These are phyloP conservation scores for Spathaspora hagerdaliae DNA, from an alignment of 805 yeast genomes.

Conservation along the genomic window DNA sequence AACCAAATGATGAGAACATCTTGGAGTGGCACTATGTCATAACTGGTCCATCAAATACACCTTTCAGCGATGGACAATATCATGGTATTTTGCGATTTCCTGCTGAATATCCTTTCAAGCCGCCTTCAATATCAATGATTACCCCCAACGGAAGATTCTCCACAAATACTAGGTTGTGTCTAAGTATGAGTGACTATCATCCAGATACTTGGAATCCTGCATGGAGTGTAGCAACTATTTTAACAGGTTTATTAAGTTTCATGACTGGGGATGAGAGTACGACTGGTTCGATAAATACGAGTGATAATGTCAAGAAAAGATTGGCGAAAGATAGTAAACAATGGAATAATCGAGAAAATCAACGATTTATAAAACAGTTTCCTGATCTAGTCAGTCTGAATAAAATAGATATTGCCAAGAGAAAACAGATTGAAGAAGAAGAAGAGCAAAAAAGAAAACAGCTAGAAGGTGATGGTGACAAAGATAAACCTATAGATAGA, in stretches of 20 bases:
- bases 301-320: constrained; percentile 50
- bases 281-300: constrained; percentile 74
- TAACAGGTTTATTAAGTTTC: constrained; percentile 82
- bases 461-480: constrained; percentile 6
- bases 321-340: constrained; percentile 57
- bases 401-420: constrained; percentile 21
- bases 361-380: constrained; percentile 58
- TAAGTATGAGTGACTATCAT: constrained; percentile 92
- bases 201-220: constrained; percentile 97
- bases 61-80: constrained; percentile 81
- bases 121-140: constrained; percentile 83
- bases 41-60: constrained; percentile 88
- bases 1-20: constrained; percentile 83
- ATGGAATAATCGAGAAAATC: constrained; percentile 57
- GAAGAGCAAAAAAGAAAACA: constrained; percentile 4
- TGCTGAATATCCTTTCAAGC: constrained; percentile 82
- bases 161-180: constrained; percentile 75
- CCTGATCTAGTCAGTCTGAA: constrained; percentile 59
- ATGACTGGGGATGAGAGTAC: constrained; percentile 88
- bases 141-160: constrained; percentile 90
- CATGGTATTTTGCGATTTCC: constrained; percentile 88
- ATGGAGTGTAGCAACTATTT: constrained; percentile 87
- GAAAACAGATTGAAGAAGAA: constrained; percentile 13
- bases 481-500: constrained; percentile 16
- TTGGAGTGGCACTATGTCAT: constrained; percentile 92